Evolutionary conservation across 1,284 basidiomycete genomes (phyloP), one percentile per base, ranked within the genome.

Genomic region (Coniophora puteana): DNA sequence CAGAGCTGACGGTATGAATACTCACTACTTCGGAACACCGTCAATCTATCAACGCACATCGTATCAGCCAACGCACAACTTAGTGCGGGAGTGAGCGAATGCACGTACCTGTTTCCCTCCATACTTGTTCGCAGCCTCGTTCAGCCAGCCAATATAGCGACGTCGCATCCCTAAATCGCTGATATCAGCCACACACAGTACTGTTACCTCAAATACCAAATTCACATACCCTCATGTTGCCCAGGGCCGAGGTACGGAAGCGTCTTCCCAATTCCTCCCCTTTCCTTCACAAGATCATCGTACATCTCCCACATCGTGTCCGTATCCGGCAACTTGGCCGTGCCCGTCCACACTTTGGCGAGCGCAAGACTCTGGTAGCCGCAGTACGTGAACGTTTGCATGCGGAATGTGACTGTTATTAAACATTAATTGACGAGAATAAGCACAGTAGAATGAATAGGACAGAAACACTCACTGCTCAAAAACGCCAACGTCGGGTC

Each of bases 401-500:
- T 67, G 8, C 65, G 66, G 41, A 56, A 51, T 48, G 67, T 68
- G 43, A 63, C 66, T 69, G 38, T 4, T 31, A 23, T 16, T 42
- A 32, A 17, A 20, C 23, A 36, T 21, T 12, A n/a, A n/a, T n/a
- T n/a, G n/a, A n/a, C n/a, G n/a, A n/a, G n/a, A n/a, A 38, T 27
- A 10, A n/a, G n/a, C n/a, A n/a, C n/a, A n/a, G n/a, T n/a, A n/a
- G n/a, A n/a, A n/a, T n/a, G n/a, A n/a, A n/a, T n/a, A n/a, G n/a
- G n/a, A n/a, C n/a, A n/a, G 18, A 21, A 25, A 40, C 18, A 45
- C 61, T 24, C 40, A 65, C 65, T 57, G 36, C 65, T 62, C 20
- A 67, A 53, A 43, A 74, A 72, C 0, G 62, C 61, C 5, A 76
- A 54, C 7, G 71, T 71, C 4, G 73, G 72, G 41, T 75, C 70